phyloP scores from a whole-genome alignment of 148 eudicot species.

The Rhododendron mucronatum region DNA sequence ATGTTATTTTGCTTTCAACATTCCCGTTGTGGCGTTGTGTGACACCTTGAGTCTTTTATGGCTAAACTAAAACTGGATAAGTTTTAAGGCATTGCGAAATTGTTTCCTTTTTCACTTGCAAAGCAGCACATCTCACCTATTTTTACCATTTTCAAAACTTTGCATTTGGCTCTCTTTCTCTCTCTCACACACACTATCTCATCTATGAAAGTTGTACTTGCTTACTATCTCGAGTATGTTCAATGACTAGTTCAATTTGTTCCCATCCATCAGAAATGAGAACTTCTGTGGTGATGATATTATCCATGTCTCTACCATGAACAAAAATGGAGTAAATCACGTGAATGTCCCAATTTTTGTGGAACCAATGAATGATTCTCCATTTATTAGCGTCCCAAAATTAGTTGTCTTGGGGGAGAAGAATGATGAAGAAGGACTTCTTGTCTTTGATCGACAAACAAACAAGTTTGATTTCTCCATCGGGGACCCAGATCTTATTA shows the following conservation, averaged over 20 bases:
- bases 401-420: constrained; percentile 50
- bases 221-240: background rate
- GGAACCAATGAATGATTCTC: constrained; percentile 88
- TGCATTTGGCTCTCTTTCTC: background rate
- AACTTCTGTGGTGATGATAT: constrained; percentile 68
- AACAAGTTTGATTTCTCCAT: constrained; percentile 50
- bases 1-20: background rate
- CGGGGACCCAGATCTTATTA: constrained; percentile 72
- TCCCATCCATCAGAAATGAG: constrained; percentile 46
- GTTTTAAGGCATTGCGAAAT: background rate
- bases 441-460: constrained; percentile 39
- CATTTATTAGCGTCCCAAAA: constrained; percentile 56
- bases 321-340: constrained; percentile 55
- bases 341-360: constrained; percentile 59
- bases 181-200: background rate
- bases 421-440: constrained; percentile 39
- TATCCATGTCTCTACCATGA: constrained; percentile 52
- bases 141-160: background rate
- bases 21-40: background rate
- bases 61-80: background rate
- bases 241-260: constrained; percentile 8
- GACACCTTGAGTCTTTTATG: background rate
- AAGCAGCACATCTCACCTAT: background rate
- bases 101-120: background rate
- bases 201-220: background rate